Evolutionary conservation across 768 basidiomycete species (phyloP), one percentile per base, ranked within the genome.

Genomic region (Tulasnella sp.): DNA sequence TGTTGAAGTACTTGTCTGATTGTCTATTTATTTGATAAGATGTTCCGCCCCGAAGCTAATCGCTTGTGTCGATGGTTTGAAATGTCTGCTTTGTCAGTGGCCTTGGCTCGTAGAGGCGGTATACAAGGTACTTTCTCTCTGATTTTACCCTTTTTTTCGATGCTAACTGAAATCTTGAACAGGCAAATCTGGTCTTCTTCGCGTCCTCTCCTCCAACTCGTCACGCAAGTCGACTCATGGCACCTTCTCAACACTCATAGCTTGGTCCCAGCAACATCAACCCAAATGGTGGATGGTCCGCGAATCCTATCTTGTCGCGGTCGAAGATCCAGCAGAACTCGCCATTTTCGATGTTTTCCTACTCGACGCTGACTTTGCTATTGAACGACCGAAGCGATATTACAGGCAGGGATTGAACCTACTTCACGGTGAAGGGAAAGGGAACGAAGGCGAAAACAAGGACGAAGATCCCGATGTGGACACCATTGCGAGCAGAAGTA

Each of bases 21-120:
- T 37, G 9, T 1, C 13, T 5, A 20, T 53, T 43, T 13, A 52
- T 46, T 6, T 34, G 35, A 53, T 33, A 43, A 93, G 91, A 95
- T 98, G 86, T 95, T 93, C 66, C 88, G 91, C 60, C 88, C 92
- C 1, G 79, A 89, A 19, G 76, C 88, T 1, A 96, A 96, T 60
- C 78, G 92, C 29, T 67, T 99, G 0, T 79, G 82, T 35, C 80
- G 80, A 4, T 99, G 96, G 65, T 73, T 99, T 41, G 95, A 99
- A 64, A 73, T 98, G 37, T 91, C 86, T 37, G 80, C 92, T 1
- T 69, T 98, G 24, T 92, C 83, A 7, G 76, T 96, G 53, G 63
- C 76, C 8, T 73, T 91, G 16, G 87, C 91, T 0, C 74, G 74
- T 45, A 74, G 77, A 1, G 92, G 91, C 8, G 90, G 91, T 5